phyloP scores from a whole-genome alignment of 1,284 basidiomycete species.

The Apiotrichum brassicae region DNA sequence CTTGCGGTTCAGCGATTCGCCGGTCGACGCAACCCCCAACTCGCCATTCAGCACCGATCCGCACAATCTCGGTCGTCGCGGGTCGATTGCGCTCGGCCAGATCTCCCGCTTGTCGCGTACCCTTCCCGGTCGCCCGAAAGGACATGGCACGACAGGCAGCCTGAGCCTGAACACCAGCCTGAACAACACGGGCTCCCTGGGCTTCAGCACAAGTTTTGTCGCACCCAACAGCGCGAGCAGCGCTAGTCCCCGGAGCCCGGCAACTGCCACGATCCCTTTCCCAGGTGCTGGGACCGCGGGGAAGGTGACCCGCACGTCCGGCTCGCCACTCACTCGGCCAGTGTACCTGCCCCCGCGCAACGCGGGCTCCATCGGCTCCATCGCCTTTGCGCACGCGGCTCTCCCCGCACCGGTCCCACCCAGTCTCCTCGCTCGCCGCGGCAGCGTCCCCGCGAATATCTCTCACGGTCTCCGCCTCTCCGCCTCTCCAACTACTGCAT shows the following conservation, averaged over 20 bases:
- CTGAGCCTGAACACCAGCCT: too few species aligned
- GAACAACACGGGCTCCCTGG: conserved; percentile 9
- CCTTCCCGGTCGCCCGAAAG: neutral
- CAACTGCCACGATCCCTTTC: conserved; percentile 6
- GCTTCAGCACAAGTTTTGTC: neutral
- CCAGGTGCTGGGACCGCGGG: neutral
- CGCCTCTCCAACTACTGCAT: neutral
- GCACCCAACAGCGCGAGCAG: conserved; percentile 3
- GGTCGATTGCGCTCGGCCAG: conserved; percentile 14
- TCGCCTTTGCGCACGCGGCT: conserved; percentile 21
- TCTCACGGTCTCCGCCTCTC: neutral
- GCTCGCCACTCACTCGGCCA: neutral
- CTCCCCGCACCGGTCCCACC: conserved; percentile 27
- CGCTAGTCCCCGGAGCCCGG: conserved; percentile 15
- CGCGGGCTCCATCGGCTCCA: neutral
- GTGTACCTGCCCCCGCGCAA: conserved; percentile 6
- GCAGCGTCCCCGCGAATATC: conserved; percentile 6
- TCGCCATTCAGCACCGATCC: neutral
- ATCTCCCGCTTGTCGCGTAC: conserved; percentile 9
- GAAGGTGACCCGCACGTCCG: too few species aligned
- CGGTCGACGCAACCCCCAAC: neutral
- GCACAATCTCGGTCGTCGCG: conserved; percentile 4
- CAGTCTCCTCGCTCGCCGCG: conserved; percentile 23
- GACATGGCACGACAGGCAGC: too few species aligned
- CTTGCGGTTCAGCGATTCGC: too few species aligned